Conservation (phyloP, 148 eudicot genomes). For the Vaccinium macrocarpon region DNA sequence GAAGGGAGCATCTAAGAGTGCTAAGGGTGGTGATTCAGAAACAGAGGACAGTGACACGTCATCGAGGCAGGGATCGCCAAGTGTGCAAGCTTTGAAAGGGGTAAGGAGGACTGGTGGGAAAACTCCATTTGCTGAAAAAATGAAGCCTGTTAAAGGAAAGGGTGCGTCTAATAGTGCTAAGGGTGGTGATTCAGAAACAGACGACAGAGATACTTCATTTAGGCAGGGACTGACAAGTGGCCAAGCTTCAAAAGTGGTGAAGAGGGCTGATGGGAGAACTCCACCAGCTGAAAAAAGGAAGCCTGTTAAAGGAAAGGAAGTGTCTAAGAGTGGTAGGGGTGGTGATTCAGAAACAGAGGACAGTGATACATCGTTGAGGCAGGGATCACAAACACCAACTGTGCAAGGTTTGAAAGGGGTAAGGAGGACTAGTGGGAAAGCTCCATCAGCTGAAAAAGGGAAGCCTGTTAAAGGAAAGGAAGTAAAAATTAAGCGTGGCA, state of each 20-base stretch:
- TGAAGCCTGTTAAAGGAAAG: slow-evolving; percentile 41
- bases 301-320: slow-evolving; percentile 44
- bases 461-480: slow-evolving; percentile 49
- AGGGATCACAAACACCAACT: background rate
- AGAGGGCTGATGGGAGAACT: slow-evolving; percentile 12
- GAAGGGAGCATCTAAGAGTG: slow-evolving; percentile 47
- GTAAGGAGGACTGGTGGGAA: slow-evolving; percentile 35
- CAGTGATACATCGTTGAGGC: too few relatives aligned
- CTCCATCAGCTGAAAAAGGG: slow-evolving; percentile 41
- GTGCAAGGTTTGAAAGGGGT: background rate
- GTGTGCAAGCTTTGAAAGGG: slow-evolving; percentile 38
- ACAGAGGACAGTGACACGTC: slow-evolving; percentile 51
- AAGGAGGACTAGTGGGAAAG: slow-evolving; percentile 21
- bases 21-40: slow-evolving; percentile 20
- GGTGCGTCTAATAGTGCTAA: slow-evolving; percentile 69
- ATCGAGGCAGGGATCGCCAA: slow-evolving; percentile 34
- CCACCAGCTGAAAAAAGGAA: slow-evolving; percentile 45
- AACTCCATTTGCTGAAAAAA: slow-evolving; percentile 41
- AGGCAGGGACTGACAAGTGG: background rate
- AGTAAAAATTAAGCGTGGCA: slow-evolving; percentile 71
- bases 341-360: too few relatives aligned
- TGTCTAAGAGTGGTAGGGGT: slow-evolving; percentile 72
- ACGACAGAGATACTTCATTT: background rate
- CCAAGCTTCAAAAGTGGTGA: slow-evolving; percentile 7
- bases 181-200: slow-evolving; percentile 27